A percentile compares a stretch with the other conserved stretches of the same genome.
Conservation (phyloP, 805 yeast genomes). For the Myxozyma melibiosi region DNA sequence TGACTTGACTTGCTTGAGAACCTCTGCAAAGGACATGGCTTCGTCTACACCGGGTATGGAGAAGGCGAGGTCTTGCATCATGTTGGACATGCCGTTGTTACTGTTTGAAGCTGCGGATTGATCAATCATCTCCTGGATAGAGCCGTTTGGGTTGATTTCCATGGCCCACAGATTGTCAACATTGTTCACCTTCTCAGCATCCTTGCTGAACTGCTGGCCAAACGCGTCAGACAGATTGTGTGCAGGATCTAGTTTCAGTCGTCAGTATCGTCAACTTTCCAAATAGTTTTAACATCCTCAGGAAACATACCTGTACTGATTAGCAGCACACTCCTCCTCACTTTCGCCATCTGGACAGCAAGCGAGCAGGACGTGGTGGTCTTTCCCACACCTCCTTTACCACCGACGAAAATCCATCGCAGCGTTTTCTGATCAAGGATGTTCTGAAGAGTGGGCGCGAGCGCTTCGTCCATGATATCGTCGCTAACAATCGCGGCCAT, state of each 20-base stretch:
- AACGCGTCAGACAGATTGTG: constrained; percentile 97
- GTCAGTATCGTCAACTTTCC: background rate
- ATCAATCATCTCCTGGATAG: constrained; percentile 84
- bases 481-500: constrained; percentile 11
- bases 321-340: constrained; percentile 79
- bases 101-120: constrained; percentile 46
- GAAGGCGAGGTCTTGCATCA: constrained; percentile 89
- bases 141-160: constrained; percentile 97
- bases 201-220: constrained; percentile 97
- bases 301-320: constrained; percentile 46
- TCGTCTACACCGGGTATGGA: constrained; percentile 98
- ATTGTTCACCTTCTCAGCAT: constrained; percentile 92
- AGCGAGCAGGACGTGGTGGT: constrained; percentile 96
- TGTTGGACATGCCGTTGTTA: constrained; percentile 50
- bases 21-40: constrained; percentile 97
- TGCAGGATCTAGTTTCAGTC: constrained; percentile 90
- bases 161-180: constrained; percentile 86
- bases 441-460: constrained; percentile 48
- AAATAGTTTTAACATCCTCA: background rate
- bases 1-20: constrained; percentile 89
- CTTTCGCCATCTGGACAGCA: constrained; percentile 88
- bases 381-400: constrained; percentile 99
- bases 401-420: constrained; percentile 98
- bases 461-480: constrained; percentile 28
- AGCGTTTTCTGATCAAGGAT: constrained; percentile 53